A percentile compares a stretch with the other conserved stretches of the same genome.
phyloP scores from a whole-genome alignment of 2,329 filamentous ascomycete species.

The Cadophora malorum region DNA sequence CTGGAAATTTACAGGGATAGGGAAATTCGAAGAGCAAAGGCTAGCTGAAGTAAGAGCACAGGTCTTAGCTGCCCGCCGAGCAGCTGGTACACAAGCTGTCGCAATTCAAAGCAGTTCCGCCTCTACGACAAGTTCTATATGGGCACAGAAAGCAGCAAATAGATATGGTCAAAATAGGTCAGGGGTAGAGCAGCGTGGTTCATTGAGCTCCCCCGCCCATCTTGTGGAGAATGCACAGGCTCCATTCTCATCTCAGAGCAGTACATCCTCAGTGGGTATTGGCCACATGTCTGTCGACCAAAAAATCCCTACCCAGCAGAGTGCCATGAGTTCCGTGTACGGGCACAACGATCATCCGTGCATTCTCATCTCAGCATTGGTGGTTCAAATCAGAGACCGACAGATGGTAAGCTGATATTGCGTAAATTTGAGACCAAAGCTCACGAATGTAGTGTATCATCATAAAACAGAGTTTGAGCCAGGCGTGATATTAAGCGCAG shows the following conservation, averaged over 20 bases:
- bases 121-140: neutral
- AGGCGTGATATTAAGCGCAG: conserved; percentile 19
- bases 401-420: neutral
- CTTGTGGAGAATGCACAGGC: neutral
- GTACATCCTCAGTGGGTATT: neutral
- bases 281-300: conserved; percentile 1
- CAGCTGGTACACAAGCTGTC: neutral
- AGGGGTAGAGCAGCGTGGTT: neutral
- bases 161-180: neutral
- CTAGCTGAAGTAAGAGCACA: neutral
- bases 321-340: neutral
- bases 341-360: neutral
- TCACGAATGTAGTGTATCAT: neutral
- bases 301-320: neutral
- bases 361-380: neutral
- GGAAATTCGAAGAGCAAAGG: neutral
- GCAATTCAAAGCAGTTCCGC: neutral
- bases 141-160: neutral
- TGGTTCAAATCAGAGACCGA: neutral
- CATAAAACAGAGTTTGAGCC: neutral
- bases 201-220: neutral
- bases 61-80: neutral
- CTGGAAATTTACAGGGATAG: neutral
- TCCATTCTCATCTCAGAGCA: neutral
- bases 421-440: neutral